Evolutionary conservation across 1,139 yeast species (phyloP), one percentile per base, ranked within the genome.

Genomic region (Suhomyces terraborum): DNA sequence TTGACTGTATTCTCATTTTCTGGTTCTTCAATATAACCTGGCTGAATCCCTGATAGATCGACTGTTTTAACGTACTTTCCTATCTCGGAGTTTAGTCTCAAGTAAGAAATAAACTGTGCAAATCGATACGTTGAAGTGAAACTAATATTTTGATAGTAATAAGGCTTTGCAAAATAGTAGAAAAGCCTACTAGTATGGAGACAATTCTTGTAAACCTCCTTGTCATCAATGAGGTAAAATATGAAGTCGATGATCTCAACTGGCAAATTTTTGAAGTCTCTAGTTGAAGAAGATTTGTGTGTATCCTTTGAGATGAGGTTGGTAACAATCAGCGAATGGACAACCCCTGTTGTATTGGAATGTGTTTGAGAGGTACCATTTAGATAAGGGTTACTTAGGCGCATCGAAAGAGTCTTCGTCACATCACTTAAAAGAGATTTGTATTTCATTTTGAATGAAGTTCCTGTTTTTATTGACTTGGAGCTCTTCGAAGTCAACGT

Each of bases 41-140:
- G 58, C 55, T 68, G 59, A 59, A 74, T 48, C 6, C 64, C 61
- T 0, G 89, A 81, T 20, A 88, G 60, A 54, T 87, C 87, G 32
- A 88, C 58, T 0, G 56, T 47, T 49, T 70, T 72, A 3, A 87
- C 85, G 45, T 73, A 68, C 14, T 57, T 55, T 0, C 91, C 91
- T 35, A 84, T 71, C 4, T 66, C 67, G 2, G 77, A 70, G 49
- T 77, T 77, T 37, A 75, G 66, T 33, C 85, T 67, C 14, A 88
- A 61, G 8, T 81, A 73, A 1, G 89, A 73, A 8, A 88, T 79
- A 55, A 88, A 82, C 60, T 87, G 95, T 1, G 87, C 93, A 42
- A 86, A 76, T 35, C 95, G 65, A 55, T 82, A 88, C 4, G 89
- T 80, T 4, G 93, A 81, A 0, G 78, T 73, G 51, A 88, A 75